Evolutionary conservation across 139 green algal genomes (phyloP), one percentile per base, ranked within the genome.

Genomic region (Coccomyxa sp.): DNA sequence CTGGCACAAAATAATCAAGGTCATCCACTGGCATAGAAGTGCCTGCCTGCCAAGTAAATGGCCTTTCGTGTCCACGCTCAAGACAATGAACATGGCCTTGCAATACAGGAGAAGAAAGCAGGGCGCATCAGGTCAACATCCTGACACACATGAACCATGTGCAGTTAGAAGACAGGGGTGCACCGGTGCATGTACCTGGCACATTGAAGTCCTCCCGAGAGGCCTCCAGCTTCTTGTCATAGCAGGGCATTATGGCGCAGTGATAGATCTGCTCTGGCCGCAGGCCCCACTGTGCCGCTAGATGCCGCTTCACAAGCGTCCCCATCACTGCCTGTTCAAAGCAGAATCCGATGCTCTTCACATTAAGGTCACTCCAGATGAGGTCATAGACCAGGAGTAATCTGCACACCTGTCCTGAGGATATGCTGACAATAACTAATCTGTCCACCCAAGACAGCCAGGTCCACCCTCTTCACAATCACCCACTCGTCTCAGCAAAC

Each of bases 181-280:
- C 38, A 51, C 3, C 38, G 38, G 38, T 51, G 38, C 38, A 51
- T 51, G 38, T 51, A 92, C 87, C 86, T 82, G 84, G 85, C 76
- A 89, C 31, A 21, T 60, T 80, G 23, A 98, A 93, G 84, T 98
- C 94, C 14, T 94, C 92, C 0, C 95, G 83, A 0, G 93, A 91
- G 13, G 95, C 97, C 88, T 99, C 97, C 31, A 99, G 91, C 94
- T 99, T 99, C 89, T 99, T 99, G 90, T 99, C 97, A 87, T 97
- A 99, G 90, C 97, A 99, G 0, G 97, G 97, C 96, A 98, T 99
- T 15, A 99, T 86, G 18, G 90, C 88, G n/a, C 90, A 94, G 87
- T 99, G 97, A 87, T 96, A 98, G 4, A 99, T 79, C 0, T 78
- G 17, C 0, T 58, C 74, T 11, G 91, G 89, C 45, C 89, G 32